Base-by-base conservation (phyloP, 768 basidiomycete species). In the Phlegmacium glaucopus region DNA sequence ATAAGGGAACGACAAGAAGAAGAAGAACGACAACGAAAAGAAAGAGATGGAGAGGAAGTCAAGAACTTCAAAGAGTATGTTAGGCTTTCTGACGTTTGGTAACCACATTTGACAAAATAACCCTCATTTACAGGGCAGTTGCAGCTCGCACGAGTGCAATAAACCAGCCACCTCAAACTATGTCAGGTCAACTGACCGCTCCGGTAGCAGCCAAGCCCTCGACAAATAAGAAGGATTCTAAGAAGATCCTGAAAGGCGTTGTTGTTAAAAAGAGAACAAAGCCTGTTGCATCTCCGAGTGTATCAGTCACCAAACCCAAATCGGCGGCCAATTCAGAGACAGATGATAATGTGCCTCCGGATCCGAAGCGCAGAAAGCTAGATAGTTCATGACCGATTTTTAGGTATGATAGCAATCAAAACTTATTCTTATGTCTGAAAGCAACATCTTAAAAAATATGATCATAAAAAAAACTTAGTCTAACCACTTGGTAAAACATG, bases 21-120 rank as follows among this genome's bases (percentile, higher is more conserved):
- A 51, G 88, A 90, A 66, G 90, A 93, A 61, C 79, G 82, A 12
- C 72, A 82, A 46, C 82, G 87, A 44, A 85, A 81, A 58, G 73
- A 83, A 61, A 74, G 77, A 56, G 90, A 93, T 46, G 87, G 85
- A 5, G 85, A 87, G 58, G 88, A 93, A 67, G 69, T 93, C 39
- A 81, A 81, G 47, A 75, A 72, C 57, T 93, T 93, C 62, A 82
- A 81, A 70, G 82, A 87, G 90, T 93, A 63, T 49, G 72, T 48
- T 18, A 34, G 12, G 27, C n/a, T 45, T 50, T 44, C 39, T 39
- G 35, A 18, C 37, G 17, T 43, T 9, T 18, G 6, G 47, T 17
- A 45, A 41, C 43, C 12, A 11, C 37, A 16, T 42, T 17, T 6
- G 6, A 9, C 35, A 43, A 37, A 51, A 39, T 56, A 41, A 42